Base-by-base conservation (phyloP, 257 asterid genomes). In the Jaltomata sinuosa region DNA sequence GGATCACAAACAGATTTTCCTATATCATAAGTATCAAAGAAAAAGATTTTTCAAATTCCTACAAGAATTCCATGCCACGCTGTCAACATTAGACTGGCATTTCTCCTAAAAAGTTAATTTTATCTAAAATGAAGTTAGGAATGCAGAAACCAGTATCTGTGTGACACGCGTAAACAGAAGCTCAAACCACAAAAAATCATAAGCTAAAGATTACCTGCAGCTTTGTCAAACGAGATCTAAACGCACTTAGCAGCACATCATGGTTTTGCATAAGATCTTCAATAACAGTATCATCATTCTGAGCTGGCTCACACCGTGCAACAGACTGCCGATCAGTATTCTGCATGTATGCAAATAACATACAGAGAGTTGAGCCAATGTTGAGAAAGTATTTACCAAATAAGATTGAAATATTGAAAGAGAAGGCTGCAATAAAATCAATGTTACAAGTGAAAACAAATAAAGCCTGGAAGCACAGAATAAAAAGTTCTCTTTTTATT, bases 211-310 rank as follows among this genome's bases (percentile, higher is more conserved):
- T 84, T 87, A 97, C 99, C 93, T 97, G 99, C 87, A 95, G 88
- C 94, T 94, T 97, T 80, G 99, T 95, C 85, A 97, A 91, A 55
- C 99, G 93, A 78, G 98, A 93, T 72, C 94, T 90, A 49, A 90
- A 91, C 2, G 97, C 88, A 88, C 96, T 97, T 87, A 97, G 84
- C 16, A 95, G 92, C 82, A 85, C 82, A 84, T 95, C 99, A 89
- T 97, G 99, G 88, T 89, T 87, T 91, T 92, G 92, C 98, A 92
- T 91, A 84, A 95, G 83, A 84, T 62, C 87, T 86, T 93, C 97
- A 84, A 91, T 87, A 83, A 88, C 59, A 81, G 50, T 80, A 81
- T 82, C 80, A 71, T 93, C 97, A 89, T 87, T 90, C 81, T 84
- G 84, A 81, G 69, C 83, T 47, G 92, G 68, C 76, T 87, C 94